These are phyloP conservation scores for Tulasnella sp. DNA, from an alignment of 768 basidiomycete genomes.

Conservation along the genomic window DNA sequence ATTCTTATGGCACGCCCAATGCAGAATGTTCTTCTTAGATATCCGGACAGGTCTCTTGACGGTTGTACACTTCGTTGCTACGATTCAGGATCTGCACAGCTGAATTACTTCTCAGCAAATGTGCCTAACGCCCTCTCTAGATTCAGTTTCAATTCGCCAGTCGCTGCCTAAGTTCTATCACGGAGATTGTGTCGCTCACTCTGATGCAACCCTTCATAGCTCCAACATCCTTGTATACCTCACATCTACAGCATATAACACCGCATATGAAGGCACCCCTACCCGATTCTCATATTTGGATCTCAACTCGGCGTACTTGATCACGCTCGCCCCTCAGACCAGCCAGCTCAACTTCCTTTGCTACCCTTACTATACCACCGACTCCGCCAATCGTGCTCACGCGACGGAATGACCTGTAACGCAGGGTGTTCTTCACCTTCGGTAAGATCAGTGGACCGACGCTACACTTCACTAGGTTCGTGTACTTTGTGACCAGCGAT, in stretches of 20 bases:
- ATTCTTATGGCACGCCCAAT: slow-evolving; percentile 19
- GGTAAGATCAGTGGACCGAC: neutral
- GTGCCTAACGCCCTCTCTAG: too few relatives aligned
- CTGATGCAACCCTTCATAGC: too few relatives aligned
- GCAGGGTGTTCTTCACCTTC: slow-evolving; percentile 17
- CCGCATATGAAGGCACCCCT: slow-evolving; percentile 13
- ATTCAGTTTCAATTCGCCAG: too few relatives aligned
- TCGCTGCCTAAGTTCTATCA: too few relatives aligned
- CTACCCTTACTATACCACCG: slow-evolving; percentile 18
- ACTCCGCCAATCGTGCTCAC: slow-evolving; percentile 1
- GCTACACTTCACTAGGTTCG: slow-evolving; percentile 11
- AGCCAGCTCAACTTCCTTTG: slow-evolving; percentile 19
- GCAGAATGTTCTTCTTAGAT: too few relatives aligned
- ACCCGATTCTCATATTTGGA: slow-evolving; percentile 7
- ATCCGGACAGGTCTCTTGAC: too few relatives aligned
- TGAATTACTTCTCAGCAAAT: too few relatives aligned
- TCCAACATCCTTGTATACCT: slow-evolving; percentile 11
- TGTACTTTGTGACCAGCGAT: slow-evolving; percentile 17
- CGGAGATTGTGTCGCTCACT: too few relatives aligned
- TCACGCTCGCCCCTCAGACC: slow-evolving; percentile 17
- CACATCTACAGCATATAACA: slow-evolving; percentile 17
- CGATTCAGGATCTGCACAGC: too few relatives aligned
- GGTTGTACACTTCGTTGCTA: too few relatives aligned
- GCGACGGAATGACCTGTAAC: slow-evolving; percentile 18
- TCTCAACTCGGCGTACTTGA: slow-evolving; percentile 14